phyloP scores from a whole-genome alignment of 148 eudicot genomes.

The Pharnaceum exiguum region DNA sequence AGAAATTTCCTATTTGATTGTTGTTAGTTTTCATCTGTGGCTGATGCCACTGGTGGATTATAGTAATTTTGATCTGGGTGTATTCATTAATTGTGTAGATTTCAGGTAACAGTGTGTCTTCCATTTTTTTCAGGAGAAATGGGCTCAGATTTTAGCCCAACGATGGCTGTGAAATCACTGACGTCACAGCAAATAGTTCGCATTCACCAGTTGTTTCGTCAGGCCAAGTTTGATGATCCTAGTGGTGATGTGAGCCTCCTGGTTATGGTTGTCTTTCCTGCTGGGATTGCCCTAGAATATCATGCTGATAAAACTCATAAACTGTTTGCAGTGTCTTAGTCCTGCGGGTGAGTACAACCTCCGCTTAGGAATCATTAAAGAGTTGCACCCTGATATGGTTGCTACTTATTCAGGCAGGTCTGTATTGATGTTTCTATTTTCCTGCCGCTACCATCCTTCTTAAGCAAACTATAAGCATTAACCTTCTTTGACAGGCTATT shows the following conservation, averaged over 20 bases:
- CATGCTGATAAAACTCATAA: slow-evolving; percentile 7
- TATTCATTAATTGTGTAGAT: too few species aligned
- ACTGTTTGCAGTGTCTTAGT: slow-evolving; percentile 79
- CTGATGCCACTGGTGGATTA: slow-evolving; percentile 4
- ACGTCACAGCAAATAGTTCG: slow-evolving; percentile 94
- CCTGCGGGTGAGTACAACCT: slow-evolving; percentile 99
- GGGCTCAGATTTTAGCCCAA: slow-evolving; percentile 90
- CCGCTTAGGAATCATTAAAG: slow-evolving; percentile 95
- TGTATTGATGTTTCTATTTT: slow-evolving; percentile 8
- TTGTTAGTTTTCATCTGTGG: too few species aligned
- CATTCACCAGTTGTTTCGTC: slow-evolving; percentile 97
- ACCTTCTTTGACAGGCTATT: slow-evolving; percentile 1
- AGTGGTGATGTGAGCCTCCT: slow-evolving; percentile 84
- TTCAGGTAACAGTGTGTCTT: slow-evolving; percentile 8
- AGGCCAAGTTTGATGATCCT: slow-evolving; percentile 96
- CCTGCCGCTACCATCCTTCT: neutral
- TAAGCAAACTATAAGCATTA: neutral
- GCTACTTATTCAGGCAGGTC: slow-evolving; percentile 99
- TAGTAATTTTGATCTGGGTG: neutral
- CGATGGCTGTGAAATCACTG: slow-evolving; percentile 80
- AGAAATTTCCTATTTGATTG: too few species aligned
- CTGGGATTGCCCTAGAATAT: neutral
- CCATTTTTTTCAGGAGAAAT: slow-evolving; percentile 76
- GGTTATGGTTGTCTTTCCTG: neutral
- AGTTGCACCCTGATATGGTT: slow-evolving; percentile 99